Conservation (phyloP, 2,329 filamentous ascomycete species). For the Chrysoporthe deuterocubensis region DNA sequence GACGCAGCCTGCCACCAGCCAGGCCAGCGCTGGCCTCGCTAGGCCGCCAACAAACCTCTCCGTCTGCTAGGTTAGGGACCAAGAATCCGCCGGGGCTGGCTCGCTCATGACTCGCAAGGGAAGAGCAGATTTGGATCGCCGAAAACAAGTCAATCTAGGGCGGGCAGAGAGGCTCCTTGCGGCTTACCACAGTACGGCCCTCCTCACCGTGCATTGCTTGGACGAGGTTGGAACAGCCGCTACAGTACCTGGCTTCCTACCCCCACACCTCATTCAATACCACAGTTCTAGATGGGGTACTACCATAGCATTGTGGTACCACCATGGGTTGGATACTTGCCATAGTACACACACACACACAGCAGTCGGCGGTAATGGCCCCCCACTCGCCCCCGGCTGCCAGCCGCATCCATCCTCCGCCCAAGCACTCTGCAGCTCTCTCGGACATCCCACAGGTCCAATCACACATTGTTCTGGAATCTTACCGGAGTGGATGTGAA, state of each 20-base stretch:
- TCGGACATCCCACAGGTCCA: background rate
- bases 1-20: background rate
- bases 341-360: background rate
- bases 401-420: background rate
- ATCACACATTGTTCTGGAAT: slow-evolving; percentile 11
- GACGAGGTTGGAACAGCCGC: background rate
- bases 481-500: slow-evolving; percentile 8
- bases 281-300: background rate
- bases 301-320: background rate
- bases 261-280: slow-evolving; percentile 1
- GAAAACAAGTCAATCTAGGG: background rate
- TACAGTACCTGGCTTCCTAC: background rate
- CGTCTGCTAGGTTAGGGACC: background rate
- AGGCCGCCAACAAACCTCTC: background rate
- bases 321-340: background rate
- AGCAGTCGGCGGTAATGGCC: background rate
- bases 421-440: slow-evolving; percentile 3
- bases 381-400: background rate
- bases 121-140: background rate
- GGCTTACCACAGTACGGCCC: background rate
- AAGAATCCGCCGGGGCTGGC: background rate
- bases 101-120: slow-evolving; percentile 7
- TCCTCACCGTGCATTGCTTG: background rate
- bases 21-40: background rate
- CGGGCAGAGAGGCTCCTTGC: background rate